Base-by-base conservation (phyloP, 805 yeast genomes). In the Candida verbasci region DNA sequence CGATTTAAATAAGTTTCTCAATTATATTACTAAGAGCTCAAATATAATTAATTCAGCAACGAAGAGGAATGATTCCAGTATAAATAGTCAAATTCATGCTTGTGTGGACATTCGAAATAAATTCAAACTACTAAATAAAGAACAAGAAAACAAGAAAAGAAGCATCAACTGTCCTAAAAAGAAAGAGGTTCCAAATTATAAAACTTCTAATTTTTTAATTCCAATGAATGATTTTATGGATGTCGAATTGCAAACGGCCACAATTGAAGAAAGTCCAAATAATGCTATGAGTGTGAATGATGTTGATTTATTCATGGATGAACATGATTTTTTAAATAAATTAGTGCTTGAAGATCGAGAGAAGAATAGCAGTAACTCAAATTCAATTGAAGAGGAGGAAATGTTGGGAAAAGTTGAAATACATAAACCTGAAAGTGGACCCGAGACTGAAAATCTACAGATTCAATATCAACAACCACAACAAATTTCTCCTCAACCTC, bases 31-130 rank as follows among this genome's bases (percentile, higher is more conserved):
- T 24, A 65, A 62, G 36, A 59, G 60, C 24, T 52, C 66, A 25
- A 62, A 55, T 34, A 52, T 67, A 22, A 60, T 67, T 28, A 63
- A 63, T 37, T 52, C 65, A 37, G 72, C 58, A 7, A 63, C 68
- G 12, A 66, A 65, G 42, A 17, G 25, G n/a, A 12, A 24, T 20
- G 17, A 24, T 25, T 29, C 24, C 3, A 25, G 30, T 14, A 36
- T 57, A 9, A 54, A 55, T 35, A 45, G 44, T 12, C 62, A 57
- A 41, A 56, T 57, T 11, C 39, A 45, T 14, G 39, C 42, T 26
- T 55, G 49, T 38, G 41, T 54, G 11, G 54, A 49, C 17, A 38
- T 45, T n/a, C 24, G 55, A 33, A 38, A 43, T 21, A 48, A 46
- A 31, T 50, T 46, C 29, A 45, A 46, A 36, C 27, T 24, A 8